Percentiles rank a stretch among this genome's conserved stretches.
phyloP scores from a whole-genome alignment of 225 moss, liverwort and hornwort species.

The Pseudisothecium myosuroides region DNA sequence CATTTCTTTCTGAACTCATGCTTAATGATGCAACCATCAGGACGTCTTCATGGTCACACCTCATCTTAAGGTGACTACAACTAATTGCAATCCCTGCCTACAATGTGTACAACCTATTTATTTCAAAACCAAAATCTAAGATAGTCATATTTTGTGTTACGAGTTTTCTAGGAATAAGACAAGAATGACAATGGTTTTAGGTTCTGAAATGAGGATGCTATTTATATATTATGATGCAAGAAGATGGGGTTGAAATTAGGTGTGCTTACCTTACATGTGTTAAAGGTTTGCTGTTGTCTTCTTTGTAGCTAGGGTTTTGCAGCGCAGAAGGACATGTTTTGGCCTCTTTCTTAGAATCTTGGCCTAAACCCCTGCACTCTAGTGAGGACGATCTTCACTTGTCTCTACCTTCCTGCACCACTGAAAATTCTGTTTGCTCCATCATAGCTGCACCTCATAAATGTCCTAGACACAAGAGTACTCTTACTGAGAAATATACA shows the following conservation, averaged over 20 bases:
- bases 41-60: slow-evolving; percentile 28
- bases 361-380: slow-evolving; percentile 7
- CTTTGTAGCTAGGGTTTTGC: neutral
- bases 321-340: neutral
- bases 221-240: neutral
- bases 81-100: neutral
- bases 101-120: neutral
- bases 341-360: slow-evolving; percentile 3
- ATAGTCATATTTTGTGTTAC: neutral
- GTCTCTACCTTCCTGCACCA: slow-evolving; percentile 1
- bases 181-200: neutral
- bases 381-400: neutral
- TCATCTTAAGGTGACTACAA: neutral
- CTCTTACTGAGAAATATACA: neutral
- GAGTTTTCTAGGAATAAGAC: neutral
- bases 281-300: slow-evolving; percentile 6
- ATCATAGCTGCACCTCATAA: neutral
- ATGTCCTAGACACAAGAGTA: slow-evolving; percentile 1
- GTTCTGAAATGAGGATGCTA: neutral
- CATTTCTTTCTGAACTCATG: slow-evolving; percentile 2
- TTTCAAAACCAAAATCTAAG: neutral
- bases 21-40: neutral
- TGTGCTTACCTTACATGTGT: neutral
- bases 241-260: neutral
- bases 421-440: neutral